A percentile compares a stretch with the other conserved stretches of the same genome.
Conservation (phyloP, 345 rosid genomes). For the Populus tremula region DNA sequence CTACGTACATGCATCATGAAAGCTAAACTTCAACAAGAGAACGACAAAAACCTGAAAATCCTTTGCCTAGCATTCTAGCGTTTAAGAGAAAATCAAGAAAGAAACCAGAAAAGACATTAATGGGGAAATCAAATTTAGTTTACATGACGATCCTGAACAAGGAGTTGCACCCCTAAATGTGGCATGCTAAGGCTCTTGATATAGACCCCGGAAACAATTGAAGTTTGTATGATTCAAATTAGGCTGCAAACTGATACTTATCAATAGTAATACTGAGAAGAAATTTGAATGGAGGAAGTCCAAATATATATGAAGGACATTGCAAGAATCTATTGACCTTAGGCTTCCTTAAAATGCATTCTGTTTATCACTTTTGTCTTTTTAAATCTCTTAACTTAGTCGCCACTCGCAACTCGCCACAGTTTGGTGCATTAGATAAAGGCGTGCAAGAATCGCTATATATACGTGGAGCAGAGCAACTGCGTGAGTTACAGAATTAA, state of each 20-base stretch:
- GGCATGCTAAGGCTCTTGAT: slow-evolving; percentile 7
- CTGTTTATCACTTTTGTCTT: background rate
- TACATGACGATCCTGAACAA: slow-evolving; percentile 27
- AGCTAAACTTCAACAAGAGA: background rate
- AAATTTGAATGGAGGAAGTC: background rate
- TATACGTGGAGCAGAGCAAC: slow-evolving; percentile 2
- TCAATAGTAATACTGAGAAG: background rate
- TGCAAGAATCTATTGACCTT: background rate
- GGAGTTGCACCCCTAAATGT: slow-evolving; percentile 18
- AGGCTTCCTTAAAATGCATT: slow-evolving; percentile 41
- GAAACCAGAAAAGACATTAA: background rate
- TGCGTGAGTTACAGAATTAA: background rate
- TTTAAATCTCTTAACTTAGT: slow-evolving; percentile 46
- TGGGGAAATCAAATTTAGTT: background rate
- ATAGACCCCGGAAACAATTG: no score
- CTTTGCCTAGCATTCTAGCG: background rate
- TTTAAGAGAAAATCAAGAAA: no score
- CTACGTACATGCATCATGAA: slow-evolving; percentile 32
- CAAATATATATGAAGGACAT: slow-evolving; percentile 2
- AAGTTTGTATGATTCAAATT: no score
- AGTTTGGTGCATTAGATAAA: slow-evolving; percentile 32
- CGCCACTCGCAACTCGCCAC: slow-evolving; percentile 33
- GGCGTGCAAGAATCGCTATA: slow-evolving; percentile 36
- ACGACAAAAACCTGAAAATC: background rate
- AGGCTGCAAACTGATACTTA: background rate